These are phyloP conservation scores for Macrolepiota fuliginosa DNA, from an alignment of 768 basidiomycete genomes.

Conservation along the genomic window DNA sequence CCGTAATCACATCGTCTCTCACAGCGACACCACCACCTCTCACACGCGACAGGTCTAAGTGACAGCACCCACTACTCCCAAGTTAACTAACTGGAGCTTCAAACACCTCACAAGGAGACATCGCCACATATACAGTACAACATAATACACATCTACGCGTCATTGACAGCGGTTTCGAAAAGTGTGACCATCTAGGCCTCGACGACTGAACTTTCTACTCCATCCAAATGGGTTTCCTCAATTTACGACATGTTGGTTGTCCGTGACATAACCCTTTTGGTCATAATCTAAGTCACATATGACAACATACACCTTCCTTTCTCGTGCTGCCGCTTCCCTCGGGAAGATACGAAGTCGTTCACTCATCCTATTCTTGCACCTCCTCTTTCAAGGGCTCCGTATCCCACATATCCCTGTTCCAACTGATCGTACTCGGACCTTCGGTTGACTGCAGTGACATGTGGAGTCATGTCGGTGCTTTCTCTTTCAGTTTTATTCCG, in stretches of 20 bases:
- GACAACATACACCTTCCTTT: constrained; percentile 6
- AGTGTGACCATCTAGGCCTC: not conserved
- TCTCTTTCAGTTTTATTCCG: too few relatives aligned
- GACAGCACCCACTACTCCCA: not conserved
- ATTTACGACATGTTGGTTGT: not conserved
- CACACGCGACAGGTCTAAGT: not conserved
- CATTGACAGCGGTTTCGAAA: not conserved
- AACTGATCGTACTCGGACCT: not conserved
- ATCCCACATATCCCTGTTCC: constrained; percentile 4
- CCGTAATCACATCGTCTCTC: not conserved
- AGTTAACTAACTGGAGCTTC: not conserved
- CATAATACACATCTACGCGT: not conserved
- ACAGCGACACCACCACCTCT: not conserved
- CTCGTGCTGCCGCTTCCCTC: constrained; percentile 9
- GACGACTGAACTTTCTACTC: not conserved
- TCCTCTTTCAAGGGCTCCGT: not conserved
- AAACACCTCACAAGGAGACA: not conserved
- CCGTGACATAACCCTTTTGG: not conserved
- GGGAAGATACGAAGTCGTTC: not conserved
- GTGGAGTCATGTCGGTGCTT: too few relatives aligned
- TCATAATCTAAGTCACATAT: not conserved
- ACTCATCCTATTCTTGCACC: constrained; percentile 3
- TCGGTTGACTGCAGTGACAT: not conserved
- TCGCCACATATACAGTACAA: not conserved
- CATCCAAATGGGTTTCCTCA: not conserved